Conservation (phyloP, 805 yeast species). For the Wickerhamiella slavikovae region DNA sequence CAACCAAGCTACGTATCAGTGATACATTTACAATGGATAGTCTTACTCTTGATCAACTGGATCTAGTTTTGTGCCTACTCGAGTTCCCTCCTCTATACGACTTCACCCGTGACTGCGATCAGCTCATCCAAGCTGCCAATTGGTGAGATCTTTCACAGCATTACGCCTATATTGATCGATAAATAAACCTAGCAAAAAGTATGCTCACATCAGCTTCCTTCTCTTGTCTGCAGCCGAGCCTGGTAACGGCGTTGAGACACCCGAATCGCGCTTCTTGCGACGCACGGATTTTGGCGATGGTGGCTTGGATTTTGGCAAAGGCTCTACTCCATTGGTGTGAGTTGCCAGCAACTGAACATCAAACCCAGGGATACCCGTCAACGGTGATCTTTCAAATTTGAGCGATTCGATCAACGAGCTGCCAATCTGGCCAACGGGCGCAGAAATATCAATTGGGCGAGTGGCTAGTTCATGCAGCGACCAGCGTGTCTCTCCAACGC, state of each 20-base stretch:
- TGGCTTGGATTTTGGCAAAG: neutral
- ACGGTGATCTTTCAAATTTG: constrained; percentile 41
- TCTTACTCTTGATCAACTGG: too few relatives aligned
- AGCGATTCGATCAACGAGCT: constrained; percentile 32
- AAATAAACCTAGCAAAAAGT: too few relatives aligned
- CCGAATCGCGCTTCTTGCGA: constrained; percentile 4
- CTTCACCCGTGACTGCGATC: too few relatives aligned
- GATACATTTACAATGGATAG: too few relatives aligned
- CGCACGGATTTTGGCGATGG: constrained; percentile 1
- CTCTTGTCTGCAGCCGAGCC: constrained; percentile 5
- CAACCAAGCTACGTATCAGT: too few relatives aligned
- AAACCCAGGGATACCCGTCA: constrained; percentile 59
- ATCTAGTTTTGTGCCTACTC: too few relatives aligned
- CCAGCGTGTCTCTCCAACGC: constrained; percentile 13
- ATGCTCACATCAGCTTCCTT: neutral
- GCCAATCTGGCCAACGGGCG: constrained; percentile 24
- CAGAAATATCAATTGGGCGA: constrained; percentile 8
- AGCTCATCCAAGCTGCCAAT: too few relatives aligned
- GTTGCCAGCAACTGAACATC: constrained; percentile 43
- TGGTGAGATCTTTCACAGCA: too few relatives aligned
- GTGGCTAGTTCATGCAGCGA: constrained; percentile 12
- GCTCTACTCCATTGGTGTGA: constrained; percentile 13
- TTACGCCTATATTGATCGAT: too few relatives aligned
- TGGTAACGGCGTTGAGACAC: neutral
- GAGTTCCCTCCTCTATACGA: too few relatives aligned